phyloP scores from a whole-genome alignment of 805 yeast genomes.

The Starmerella cellae region DNA sequence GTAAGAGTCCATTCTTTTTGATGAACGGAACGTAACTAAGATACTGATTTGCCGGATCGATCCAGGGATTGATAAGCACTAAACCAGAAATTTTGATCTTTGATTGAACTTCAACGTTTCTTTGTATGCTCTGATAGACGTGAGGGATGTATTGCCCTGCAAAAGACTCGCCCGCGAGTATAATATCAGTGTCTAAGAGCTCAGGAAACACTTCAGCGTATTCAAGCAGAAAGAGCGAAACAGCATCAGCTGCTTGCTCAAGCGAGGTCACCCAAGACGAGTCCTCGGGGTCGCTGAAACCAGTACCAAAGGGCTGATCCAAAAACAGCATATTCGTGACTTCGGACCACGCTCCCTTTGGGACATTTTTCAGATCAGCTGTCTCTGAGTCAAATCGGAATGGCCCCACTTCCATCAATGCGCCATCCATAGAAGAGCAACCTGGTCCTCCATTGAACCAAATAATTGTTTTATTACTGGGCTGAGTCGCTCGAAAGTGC shows the following conservation, averaged over 20 bases:
- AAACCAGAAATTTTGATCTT: slow-evolving; percentile 32
- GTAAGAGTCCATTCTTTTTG: slow-evolving; percentile 43
- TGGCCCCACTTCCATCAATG: slow-evolving; percentile 85
- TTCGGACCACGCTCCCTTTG: slow-evolving; percentile 68
- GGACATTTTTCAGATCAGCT: slow-evolving; percentile 37
- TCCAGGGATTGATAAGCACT: slow-evolving; percentile 88
- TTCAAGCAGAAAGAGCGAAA: slow-evolving; percentile 49
- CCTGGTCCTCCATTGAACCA: slow-evolving; percentile 99
- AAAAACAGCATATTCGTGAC: slow-evolving; percentile 68
- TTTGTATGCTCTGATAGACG: slow-evolving; percentile 51
- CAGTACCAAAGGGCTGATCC: slow-evolving; percentile 94
- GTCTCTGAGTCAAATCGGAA: slow-evolving; percentile 41
- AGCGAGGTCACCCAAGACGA: slow-evolving; percentile 30
- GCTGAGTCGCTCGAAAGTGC: slow-evolving; percentile 38
- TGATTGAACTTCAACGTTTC: slow-evolving; percentile 22
- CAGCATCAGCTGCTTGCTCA: slow-evolving; percentile 44
- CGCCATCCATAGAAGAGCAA: slow-evolving; percentile 96
- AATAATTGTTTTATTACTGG: slow-evolving; percentile 32
- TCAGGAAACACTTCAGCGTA: slow-evolving; percentile 66
- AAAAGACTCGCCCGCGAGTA: slow-evolving; percentile 86
- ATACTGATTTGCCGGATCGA: slow-evolving; percentile 76
- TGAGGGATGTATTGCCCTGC: slow-evolving; percentile 96
- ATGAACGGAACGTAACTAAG: slow-evolving; percentile 66
- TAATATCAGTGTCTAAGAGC: slow-evolving; percentile 47
- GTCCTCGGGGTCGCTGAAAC: slow-evolving; percentile 54